Evolutionary conservation across 805 yeast genomes (phyloP), one percentile per base, ranked within the genome.

Genomic region (Torulaspora franciscae): DNA sequence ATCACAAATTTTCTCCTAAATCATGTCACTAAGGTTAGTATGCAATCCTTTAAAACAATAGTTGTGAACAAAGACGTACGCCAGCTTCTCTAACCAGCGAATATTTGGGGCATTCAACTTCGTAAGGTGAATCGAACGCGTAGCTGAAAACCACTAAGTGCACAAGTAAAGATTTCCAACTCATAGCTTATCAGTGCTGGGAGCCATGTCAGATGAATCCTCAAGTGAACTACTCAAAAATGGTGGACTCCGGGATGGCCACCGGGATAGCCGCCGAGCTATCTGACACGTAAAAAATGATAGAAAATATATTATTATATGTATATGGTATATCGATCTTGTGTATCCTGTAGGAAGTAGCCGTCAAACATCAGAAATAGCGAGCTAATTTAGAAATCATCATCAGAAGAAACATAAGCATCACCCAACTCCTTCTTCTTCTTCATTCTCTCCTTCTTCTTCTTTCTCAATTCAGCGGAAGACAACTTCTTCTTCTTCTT

Each of bases 381-480:
- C 25, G 37, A 40, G 28, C 37, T 26, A 51, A 45, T 61, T 77
- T 82, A 84, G 58, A 80, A 76, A 64, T 83, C 93, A 47, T 91
- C 99, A 63, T 90, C 96, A 64, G 95, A 93, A 56, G 98, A 91
- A 62, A 89, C 97, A 73, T 93, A 95, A 74, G 93, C 98, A 71
- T 93, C 99, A 81, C 98, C 98, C 71, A 90, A 74, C 75, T 85
- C 95, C 95, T 93, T 93, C 97, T 91, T 93, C 95, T 91, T 93
- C 85, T 85, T 88, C 98, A 93, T 90, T 84, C 99, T 89, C 80
- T 93, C 99, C 95, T 93, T 93, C 97, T 93, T 93, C 96, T 93
- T 93, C 96, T 93, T 93, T 84, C 99, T 88, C 73, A 91, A 80
- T 76, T 93, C 99, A 59, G 99, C 97, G 71, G 98, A 89, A 61